Conservation (phyloP, 2,329 filamentous ascomycete species). For the Didymella exigua region DNA sequence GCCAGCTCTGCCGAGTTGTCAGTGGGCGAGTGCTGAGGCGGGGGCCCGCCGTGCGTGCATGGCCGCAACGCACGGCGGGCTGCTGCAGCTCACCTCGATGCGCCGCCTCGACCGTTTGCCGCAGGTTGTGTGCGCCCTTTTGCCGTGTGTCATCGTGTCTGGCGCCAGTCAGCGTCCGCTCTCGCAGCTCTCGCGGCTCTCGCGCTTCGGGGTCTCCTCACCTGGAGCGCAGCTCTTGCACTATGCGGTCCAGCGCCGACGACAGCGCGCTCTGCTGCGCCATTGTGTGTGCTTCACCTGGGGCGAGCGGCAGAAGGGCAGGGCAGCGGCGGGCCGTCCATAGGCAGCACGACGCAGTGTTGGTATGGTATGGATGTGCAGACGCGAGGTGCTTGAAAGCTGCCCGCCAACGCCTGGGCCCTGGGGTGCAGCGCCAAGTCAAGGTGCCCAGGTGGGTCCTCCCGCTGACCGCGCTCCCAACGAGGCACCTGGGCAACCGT, state of each 20-base stretch:
- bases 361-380: background rate
- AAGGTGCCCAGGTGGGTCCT: background rate
- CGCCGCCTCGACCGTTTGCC: constrained; percentile 52
- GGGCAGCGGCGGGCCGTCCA: constrained; percentile 36
- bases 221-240: constrained; percentile 64
- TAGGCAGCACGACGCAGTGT: constrained; percentile 33
- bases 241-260: constrained; percentile 58
- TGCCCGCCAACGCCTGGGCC: background rate
- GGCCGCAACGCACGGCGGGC: background rate
- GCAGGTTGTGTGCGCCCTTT: constrained; percentile 52
- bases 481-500: background rate
- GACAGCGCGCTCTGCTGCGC: constrained; percentile 43
- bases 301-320: constrained; percentile 38
- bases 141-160: constrained; percentile 54
- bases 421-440: constrained; percentile 10
- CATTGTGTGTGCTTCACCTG: constrained; percentile 47
- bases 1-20: constrained; percentile 67
- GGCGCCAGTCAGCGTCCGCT: constrained; percentile 1
- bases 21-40: constrained; percentile 24
- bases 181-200: background rate
- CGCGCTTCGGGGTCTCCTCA: constrained; percentile 32
- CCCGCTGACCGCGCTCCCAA: constrained; percentile 15
- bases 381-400: constrained; percentile 12
- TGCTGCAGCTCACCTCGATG: constrained; percentile 51
- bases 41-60: constrained; percentile 12